Conservation (phyloP, 1,139 yeast species). For the Geotrichum restrictum region DNA sequence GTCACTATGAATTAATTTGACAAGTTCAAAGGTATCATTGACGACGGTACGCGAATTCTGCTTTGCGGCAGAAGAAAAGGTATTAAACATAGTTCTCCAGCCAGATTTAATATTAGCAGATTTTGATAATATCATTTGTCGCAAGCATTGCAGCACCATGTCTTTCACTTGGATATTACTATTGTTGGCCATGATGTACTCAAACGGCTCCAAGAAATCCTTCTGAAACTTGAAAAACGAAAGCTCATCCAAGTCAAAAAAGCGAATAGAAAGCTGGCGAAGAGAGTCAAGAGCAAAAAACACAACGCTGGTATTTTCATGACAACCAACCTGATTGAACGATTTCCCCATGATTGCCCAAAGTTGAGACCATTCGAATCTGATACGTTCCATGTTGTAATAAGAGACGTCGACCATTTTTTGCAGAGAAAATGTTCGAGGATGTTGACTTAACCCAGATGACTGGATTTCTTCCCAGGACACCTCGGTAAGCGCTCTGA, state of each 20-base stretch:
- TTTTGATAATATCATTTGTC: conserved; percentile 78
- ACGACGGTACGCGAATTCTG: conserved; percentile 51
- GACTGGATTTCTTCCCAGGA: conserved; percentile 89
- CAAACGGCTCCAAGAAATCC: conserved; percentile 89
- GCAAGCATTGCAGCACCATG: conserved; percentile 85
- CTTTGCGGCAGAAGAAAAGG: conserved; percentile 62
- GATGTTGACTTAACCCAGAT: conserved; percentile 74
- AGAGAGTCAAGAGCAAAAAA: conserved; percentile 91
- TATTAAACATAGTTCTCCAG: conserved; percentile 85
- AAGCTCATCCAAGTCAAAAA: conserved; percentile 87
- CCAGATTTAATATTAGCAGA: conserved; percentile 80
- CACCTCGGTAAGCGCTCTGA: conserved; percentile 79
- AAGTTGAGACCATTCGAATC: conserved; percentile 93
- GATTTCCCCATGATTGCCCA: conserved; percentile 94
- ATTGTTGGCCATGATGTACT: conserved; percentile 68
- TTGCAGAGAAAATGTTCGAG: conserved; percentile 87
- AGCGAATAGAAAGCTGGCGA: conserved; percentile 87
- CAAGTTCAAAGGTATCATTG: conserved; percentile 57
- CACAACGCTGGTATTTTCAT: conserved; percentile 68
- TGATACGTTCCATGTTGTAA: conserved; percentile 93
- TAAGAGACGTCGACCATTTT: conserved; percentile 96
- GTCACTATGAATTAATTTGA: conserved; percentile 58
- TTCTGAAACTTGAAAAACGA: conserved; percentile 94
- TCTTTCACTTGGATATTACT: conserved; percentile 70
- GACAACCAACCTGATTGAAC: conserved; percentile 81